Base-by-base conservation (phyloP, 306 rosid genomes). In the Sophora flavescens region DNA sequence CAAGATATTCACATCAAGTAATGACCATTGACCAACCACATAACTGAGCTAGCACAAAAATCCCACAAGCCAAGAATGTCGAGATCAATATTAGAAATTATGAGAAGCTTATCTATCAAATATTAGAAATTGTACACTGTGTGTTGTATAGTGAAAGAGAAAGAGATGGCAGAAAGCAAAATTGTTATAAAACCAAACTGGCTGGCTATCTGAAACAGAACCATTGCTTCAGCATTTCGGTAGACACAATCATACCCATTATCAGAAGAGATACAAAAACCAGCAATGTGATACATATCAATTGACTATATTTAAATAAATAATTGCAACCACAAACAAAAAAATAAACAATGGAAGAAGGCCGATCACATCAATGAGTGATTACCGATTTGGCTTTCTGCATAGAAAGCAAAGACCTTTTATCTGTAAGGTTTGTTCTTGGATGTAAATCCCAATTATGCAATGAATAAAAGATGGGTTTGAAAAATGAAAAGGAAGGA, bases 1-100 rank as follows among this genome's bases (percentile, higher is more conserved):
- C 26, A 74, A 60, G 38, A 61, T 30, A 41, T 44, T 72, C 18
- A 17, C 54, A 33, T 5, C 17, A 30, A 52, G 38, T 35, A 28
- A 35, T 70, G 33, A 51, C 35, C 51, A 51, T 52, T 70, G 33
- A 51, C 35, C 51, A 51, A 70, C 36, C 17, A 70, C 47, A 50
- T 32, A 47, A 50, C 3, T 68, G 62, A 69, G 59, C 48, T 0
- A 13, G 22, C 14, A 3, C 8, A 3, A 39, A 41, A 58, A 58
- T 26, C 63, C 42, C 57, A 41, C 26, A 35, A n/a, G 17, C 44
- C 36, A 73, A 59, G 59, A 44, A 60, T 59, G 35, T 26, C 15
- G 35, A 59, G 30, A 26, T 57, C 41, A 57, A 28, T 28, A 59
- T 38, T 39, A 57, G 30, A 15, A 44, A 8, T 51, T n/a, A 17